A percentile compares a stretch with the other conserved stretches of the same genome.
phyloP scores from a whole-genome alignment of 179 eudicot species.

The Beta lomatogona region DNA sequence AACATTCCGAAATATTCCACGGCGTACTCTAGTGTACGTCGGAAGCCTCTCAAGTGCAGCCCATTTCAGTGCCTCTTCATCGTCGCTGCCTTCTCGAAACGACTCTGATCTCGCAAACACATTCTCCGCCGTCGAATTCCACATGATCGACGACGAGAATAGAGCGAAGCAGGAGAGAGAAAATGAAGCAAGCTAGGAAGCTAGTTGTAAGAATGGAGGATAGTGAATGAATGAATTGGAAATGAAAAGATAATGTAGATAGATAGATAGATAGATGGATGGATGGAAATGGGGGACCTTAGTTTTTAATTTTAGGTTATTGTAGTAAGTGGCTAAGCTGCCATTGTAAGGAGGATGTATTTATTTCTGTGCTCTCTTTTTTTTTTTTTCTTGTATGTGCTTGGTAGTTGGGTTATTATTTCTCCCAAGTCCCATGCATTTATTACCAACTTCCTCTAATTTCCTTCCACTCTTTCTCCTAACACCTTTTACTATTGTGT shows the following conservation, averaged over 20 bases:
- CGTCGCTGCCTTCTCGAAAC: slow-evolving; percentile 62
- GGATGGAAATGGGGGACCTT: neutral
- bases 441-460: no score
- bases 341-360: slow-evolving; percentile 8
- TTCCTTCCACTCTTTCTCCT: no score
- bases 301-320: no score
- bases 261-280: neutral
- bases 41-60: slow-evolving; percentile 94
- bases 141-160: slow-evolving; percentile 36
- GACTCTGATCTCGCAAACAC: slow-evolving; percentile 66
- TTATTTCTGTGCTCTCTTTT: neutral
- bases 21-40: slow-evolving; percentile 68
- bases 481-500: no score
- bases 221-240: neutral
- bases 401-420: no score
- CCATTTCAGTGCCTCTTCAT: slow-evolving; percentile 89
- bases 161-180: neutral
- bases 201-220: neutral
- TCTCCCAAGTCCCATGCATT: no score
- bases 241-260: neutral
- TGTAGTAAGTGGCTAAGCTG: neutral
- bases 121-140: slow-evolving; percentile 74
- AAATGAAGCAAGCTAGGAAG: no score
- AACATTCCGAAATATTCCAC: slow-evolving; percentile 60
- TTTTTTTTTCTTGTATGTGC: neutral